Evolutionary conservation across 2,329 filamentous ascomycete genomes (phyloP).

Genomic region (Ceratocystis alfenasii): DNA sequence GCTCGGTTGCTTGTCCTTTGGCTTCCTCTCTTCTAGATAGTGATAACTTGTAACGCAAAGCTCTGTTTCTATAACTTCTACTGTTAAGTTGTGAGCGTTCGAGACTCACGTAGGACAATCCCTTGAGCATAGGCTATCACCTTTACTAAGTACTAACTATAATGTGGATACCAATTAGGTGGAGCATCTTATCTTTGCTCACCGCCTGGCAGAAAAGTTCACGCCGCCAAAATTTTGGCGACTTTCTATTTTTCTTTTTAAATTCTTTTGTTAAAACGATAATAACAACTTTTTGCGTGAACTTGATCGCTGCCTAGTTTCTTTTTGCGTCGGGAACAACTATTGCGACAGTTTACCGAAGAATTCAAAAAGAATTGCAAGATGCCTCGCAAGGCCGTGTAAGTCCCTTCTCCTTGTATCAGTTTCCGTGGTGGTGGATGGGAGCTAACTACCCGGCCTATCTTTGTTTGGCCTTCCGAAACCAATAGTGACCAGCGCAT

Average conservation of each 20-base stretch:
- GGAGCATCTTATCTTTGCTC: slow-evolving; percentile 11
- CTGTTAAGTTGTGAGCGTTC: not conserved
- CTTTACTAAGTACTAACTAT: not conserved
- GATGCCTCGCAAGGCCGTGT: slow-evolving; percentile 51
- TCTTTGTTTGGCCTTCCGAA: slow-evolving; percentile 11
- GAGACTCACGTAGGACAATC: not conserved
- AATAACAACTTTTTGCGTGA: not conserved
- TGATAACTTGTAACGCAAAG: not conserved
- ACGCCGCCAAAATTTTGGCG: slow-evolving; percentile 31
- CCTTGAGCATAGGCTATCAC: no score
- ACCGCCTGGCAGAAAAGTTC: slow-evolving; percentile 34
- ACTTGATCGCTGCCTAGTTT: no score
- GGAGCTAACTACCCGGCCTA: not conserved
- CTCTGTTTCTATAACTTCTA: not conserved
- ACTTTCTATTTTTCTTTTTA: slow-evolving; percentile 25
- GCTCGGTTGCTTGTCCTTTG: not conserved
- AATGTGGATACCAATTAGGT: not conserved
- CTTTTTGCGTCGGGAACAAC: slow-evolving; percentile 3
- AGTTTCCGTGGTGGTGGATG: not conserved
- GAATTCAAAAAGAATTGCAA: slow-evolving; percentile 25
- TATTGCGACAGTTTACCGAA: no score
- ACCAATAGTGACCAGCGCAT: slow-evolving; percentile 68
- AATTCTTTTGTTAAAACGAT: not conserved
- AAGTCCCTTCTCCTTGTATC: slow-evolving; percentile 26
- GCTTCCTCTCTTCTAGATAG: not conserved